Conservation (phyloP, 139 green algal species). For the Closterium sp. region DNA sequence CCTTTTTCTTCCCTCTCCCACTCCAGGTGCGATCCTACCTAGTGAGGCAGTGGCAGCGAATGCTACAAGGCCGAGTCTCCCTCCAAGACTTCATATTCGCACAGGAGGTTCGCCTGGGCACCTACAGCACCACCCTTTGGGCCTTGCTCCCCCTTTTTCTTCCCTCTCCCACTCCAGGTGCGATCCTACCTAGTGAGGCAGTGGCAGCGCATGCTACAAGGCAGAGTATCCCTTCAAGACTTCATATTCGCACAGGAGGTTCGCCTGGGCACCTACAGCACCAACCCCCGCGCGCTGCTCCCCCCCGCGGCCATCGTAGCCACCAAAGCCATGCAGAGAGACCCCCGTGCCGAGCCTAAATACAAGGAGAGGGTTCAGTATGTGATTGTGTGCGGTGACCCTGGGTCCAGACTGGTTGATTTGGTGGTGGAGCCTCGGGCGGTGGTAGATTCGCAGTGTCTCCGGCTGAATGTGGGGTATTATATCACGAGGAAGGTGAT, state of each 20-base stretch:
- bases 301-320: conserved; percentile 90
- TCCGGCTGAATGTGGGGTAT: conserved; percentile 84
- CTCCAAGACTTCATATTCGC: conserved; percentile 66
- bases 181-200: conserved; percentile 79
- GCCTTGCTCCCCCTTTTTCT: neutral
- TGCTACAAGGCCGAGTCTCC: conserved; percentile 77
- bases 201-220: conserved; percentile 82
- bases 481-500: conserved; percentile 96
- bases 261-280: conserved; percentile 44
- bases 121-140: conserved; percentile 39
- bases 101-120: conserved; percentile 52
- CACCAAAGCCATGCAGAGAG: conserved; percentile 70
- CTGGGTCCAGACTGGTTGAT: conserved; percentile 56
- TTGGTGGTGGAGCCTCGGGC: conserved; percentile 64
- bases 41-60: conserved; percentile 79
- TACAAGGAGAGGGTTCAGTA: conserved; percentile 89
- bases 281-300: conserved; percentile 47
- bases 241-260: conserved; percentile 61
- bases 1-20: neutral
- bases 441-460: conserved; percentile 64
- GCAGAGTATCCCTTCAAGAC: conserved; percentile 75
- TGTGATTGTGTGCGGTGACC: conserved; percentile 80
- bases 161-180: conserved; percentile 45
- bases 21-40: conserved; percentile 73
- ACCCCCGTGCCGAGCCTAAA: conserved; percentile 81